These are phyloP conservation scores for Cenchrus purpureus DNA, from an alignment of 176 grass and related monocot genomes.

Conservation along the genomic window DNA sequence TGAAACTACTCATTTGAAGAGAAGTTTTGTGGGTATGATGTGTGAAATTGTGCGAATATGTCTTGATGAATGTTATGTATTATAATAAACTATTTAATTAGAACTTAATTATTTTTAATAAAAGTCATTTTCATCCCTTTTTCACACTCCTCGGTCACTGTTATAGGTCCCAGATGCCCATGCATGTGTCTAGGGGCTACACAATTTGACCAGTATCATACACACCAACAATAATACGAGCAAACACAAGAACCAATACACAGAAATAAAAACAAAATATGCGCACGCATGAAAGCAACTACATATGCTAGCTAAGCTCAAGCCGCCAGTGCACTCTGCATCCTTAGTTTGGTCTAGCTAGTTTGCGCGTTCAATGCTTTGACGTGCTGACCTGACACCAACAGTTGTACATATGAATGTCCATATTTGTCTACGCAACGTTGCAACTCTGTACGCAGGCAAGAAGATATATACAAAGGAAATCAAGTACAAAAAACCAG, in stretches of 20 bases:
- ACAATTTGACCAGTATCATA: constrained; percentile 33
- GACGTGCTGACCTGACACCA: constrained; percentile 27
- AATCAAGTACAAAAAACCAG: constrained; percentile 31
- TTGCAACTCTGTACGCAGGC: background rate
- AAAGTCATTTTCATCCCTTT: background rate
- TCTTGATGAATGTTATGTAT: background rate
- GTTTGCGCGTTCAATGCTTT: constrained; percentile 36
- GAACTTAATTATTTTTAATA: background rate
- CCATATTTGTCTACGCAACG: constrained; percentile 26
- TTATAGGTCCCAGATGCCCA: background rate
- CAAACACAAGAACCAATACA: background rate
- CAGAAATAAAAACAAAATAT: background rate
- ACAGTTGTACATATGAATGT: constrained; percentile 16
- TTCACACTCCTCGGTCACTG: background rate
- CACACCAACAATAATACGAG: constrained; percentile 36
- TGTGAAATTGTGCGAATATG: background rate
- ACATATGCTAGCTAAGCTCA: constrained; percentile 25
- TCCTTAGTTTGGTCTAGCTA: constrained; percentile 32
- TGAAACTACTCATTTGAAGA: too few relatives aligned
- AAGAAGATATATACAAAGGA: constrained; percentile 18
- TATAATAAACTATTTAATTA: background rate
- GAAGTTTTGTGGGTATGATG: background rate
- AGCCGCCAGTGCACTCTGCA: constrained; percentile 19
- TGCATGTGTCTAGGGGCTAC: background rate
- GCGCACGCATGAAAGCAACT: background rate